These are phyloP conservation scores for Penicillium sp. DNA, from an alignment of 2,329 filamentous ascomycete species.

Conservation along the genomic window DNA sequence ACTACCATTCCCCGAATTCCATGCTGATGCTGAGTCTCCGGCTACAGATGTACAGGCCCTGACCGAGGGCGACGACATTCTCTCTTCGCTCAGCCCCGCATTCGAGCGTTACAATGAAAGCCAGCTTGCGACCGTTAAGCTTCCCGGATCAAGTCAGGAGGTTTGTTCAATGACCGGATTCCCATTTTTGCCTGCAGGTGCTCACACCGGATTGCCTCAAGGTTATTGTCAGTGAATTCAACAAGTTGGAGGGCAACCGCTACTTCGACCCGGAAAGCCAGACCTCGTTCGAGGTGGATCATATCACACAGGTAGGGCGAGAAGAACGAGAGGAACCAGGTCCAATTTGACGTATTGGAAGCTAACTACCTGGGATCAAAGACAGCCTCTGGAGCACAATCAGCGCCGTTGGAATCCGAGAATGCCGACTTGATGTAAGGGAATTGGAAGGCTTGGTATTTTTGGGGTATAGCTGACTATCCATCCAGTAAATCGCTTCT, in stretches of 20 bases:
- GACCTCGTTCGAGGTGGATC: slow-evolving; percentile 86
- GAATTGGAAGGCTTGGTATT: background rate
- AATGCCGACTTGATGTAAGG: slow-evolving; percentile 78
- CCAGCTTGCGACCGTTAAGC: slow-evolving; percentile 83
- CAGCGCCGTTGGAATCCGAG: slow-evolving; percentile 71
- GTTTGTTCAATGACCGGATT: slow-evolving; percentile 47
- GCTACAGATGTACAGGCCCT: slow-evolving; percentile 81
- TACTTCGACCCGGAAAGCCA: slow-evolving; percentile 91
- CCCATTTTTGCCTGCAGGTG: background rate
- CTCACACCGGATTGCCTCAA: slow-evolving; percentile 30
- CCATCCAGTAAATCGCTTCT: slow-evolving; percentile 72
- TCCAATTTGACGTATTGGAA: background rate
- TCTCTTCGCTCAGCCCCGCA: slow-evolving; percentile 73
- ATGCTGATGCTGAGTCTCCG: slow-evolving; percentile 17
- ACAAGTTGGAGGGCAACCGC: slow-evolving; percentile 72
- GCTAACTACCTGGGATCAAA: slow-evolving; percentile 36
- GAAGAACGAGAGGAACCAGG: slow-evolving; percentile 15
- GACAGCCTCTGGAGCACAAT: slow-evolving; percentile 81
- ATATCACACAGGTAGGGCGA: slow-evolving; percentile 65
- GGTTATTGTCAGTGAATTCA: slow-evolving; percentile 82
- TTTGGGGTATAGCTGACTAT: background rate
- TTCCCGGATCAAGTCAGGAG: slow-evolving; percentile 78
- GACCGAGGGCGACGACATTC: slow-evolving; percentile 66
- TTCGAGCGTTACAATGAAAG: slow-evolving; percentile 96
- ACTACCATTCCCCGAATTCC: slow-evolving; percentile 6